Percentiles rank a stretch among this genome's conserved stretches.
These are phyloP conservation scores for Phytophthora gonapodyides DNA, from an alignment of 352 stramenopile genomes.

Conservation along the genomic window DNA sequence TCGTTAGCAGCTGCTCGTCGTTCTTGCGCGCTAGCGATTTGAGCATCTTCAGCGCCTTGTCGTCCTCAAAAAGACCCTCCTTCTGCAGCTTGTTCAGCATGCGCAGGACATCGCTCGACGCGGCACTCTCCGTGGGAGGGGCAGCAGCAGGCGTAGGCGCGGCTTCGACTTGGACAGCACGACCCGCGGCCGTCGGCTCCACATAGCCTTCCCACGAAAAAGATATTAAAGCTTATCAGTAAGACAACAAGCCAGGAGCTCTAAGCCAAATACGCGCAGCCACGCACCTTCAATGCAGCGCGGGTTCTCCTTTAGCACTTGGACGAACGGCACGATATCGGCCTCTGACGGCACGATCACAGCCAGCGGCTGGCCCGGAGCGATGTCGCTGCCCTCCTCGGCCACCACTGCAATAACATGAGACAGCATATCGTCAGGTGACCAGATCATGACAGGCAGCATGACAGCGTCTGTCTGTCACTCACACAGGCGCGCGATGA, in stretches of 20 bases:
- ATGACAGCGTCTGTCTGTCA: background rate
- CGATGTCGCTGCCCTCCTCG: conserved; percentile 56
- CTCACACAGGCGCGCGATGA: conserved; percentile 76
- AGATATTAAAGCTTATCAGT: conserved; percentile 1
- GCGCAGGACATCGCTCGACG: conserved; percentile 70
- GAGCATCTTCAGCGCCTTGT: conserved; percentile 73
- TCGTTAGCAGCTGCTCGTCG: conserved; percentile 75
- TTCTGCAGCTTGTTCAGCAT: conserved; percentile 82
- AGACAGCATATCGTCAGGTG: conserved; percentile 12
- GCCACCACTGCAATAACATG: conserved; percentile 54
- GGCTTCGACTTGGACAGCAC: conserved; percentile 25
- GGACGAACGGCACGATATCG: conserved; percentile 68
- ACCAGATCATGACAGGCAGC: background rate
- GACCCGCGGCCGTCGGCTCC: conserved; percentile 23
- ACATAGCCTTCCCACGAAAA: conserved; percentile 36
- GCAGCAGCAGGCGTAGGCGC: conserved; percentile 6
- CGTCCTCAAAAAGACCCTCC: conserved; percentile 70
- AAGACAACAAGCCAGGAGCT: background rate
- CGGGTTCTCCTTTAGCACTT: conserved; percentile 57
- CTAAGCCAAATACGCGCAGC: background rate
- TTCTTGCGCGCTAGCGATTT: conserved; percentile 88
- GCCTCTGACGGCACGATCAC: conserved; percentile 73
- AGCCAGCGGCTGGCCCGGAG: conserved; percentile 69
- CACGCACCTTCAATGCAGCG: conserved; percentile 64
- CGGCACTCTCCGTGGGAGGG: conserved; percentile 39